Percentiles rank a stretch among this genome's conserved stretches.
Evolutionary conservation across 345 rosid species (phyloP).

Genomic region (Populus nigra): DNA sequence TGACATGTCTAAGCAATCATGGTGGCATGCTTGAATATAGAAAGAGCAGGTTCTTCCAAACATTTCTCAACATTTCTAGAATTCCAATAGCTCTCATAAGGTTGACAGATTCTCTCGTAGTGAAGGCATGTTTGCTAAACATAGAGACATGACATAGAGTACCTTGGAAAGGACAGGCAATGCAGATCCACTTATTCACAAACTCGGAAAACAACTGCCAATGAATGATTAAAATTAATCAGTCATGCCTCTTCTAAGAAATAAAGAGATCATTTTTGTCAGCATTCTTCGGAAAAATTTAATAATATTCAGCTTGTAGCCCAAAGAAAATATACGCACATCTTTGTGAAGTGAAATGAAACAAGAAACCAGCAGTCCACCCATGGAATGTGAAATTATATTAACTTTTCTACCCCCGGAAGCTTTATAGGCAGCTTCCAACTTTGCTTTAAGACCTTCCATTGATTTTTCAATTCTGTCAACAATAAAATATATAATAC

Average conservation of each 20-base stretch:
- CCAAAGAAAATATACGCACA: conserved; percentile 38
- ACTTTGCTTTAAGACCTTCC: conserved; percentile 59
- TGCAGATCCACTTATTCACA: conserved; percentile 81
- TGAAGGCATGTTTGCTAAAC: not conserved
- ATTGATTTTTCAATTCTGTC: conserved; percentile 59
- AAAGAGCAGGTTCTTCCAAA: not conserved
- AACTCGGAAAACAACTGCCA: conserved; percentile 68
- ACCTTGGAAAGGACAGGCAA: conserved; percentile 96
- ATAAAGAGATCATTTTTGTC: conserved; percentile 9
- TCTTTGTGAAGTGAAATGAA: conserved; percentile 67
- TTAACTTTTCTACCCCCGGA: conserved; percentile 72
- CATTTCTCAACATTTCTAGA: not conserved
- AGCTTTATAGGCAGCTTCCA: conserved; percentile 70
- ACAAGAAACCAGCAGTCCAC: conserved; percentile 71
- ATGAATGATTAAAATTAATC: conserved; percentile 11
- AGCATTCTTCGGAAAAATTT: not conserved
- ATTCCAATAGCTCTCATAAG: not conserved
- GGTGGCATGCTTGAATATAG: not conserved
- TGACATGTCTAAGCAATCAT: not conserved
- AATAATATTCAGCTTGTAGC: conserved; percentile 11
- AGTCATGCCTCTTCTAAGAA: conserved; percentile 9
- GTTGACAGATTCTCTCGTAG: not conserved
- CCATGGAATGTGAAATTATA: conserved; percentile 89
- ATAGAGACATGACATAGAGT: conserved; percentile 1
- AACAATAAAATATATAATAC: conserved; percentile 16